phyloP scores from a whole-genome alignment of 805 yeast species.

The Torulaspora indica region DNA sequence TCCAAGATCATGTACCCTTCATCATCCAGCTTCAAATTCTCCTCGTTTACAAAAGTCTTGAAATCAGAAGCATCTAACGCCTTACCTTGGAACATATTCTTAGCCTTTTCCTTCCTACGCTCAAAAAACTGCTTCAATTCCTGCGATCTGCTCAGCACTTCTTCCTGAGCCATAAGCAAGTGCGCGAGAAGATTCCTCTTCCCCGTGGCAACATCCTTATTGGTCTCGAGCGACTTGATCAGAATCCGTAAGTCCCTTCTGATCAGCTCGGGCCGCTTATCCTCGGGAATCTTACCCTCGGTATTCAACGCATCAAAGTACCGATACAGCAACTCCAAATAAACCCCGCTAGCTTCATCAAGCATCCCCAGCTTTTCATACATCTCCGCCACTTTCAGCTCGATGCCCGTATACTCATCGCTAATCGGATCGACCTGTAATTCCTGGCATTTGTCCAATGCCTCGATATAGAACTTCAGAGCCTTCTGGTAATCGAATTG shows the following conservation, averaged over 20 bases:
- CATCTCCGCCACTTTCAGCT: constrained; percentile 82
- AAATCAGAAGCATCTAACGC: constrained; percentile 21
- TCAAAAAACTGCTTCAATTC: constrained; percentile 36
- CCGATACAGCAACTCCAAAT: constrained; percentile 58
- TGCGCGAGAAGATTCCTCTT: constrained; percentile 60
- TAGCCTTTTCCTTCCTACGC: constrained; percentile 28
- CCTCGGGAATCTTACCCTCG: constrained; percentile 34
- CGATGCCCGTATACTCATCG: constrained; percentile 88
- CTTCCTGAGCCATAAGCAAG: constrained; percentile 60
- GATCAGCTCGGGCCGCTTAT: constrained; percentile 51
- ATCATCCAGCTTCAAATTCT: constrained; percentile 28
- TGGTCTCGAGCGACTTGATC: constrained; percentile 52
- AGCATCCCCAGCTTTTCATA: constrained; percentile 61
- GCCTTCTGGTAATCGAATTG: constrained; percentile 57
- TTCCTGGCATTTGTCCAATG: constrained; percentile 57
- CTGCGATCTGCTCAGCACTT: constrained; percentile 45
- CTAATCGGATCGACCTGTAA: constrained; percentile 50
- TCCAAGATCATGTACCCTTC: constrained; percentile 34
- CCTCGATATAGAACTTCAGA: constrained; percentile 65
- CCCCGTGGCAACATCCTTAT: constrained; percentile 45
- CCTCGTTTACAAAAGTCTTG: constrained; percentile 28
- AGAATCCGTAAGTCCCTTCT: constrained; percentile 68
- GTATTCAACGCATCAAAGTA: constrained; percentile 52
- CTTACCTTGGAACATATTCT: constrained; percentile 17
- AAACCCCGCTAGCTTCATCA: constrained; percentile 62